Base-by-base conservation (phyloP, 2,329 filamentous ascomycete species). In the Neopestalotiopsis clavispora region DNA sequence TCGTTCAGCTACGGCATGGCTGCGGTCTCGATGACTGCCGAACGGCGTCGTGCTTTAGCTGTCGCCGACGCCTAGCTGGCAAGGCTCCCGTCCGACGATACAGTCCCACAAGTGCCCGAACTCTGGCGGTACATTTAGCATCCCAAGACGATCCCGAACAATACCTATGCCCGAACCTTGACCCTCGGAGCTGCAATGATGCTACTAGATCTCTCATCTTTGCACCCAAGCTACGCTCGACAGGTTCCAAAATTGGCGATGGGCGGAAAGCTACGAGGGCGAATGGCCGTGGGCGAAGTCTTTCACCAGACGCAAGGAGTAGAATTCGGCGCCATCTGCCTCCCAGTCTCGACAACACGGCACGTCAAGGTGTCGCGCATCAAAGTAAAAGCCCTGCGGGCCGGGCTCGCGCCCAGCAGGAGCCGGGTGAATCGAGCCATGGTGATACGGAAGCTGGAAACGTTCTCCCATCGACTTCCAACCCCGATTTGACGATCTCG, bases 41-140 rank as follows among this genome's bases (percentile, higher is more conserved):
- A 45, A 95, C 90, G 1, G 82, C 93, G 14, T 95, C 93, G 14
- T 97, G 94, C 81, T 92, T 95, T 76, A 94, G 91, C 70, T 94
- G 89, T 78, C 90, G 92, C 67, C 92, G 88, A 79, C 88, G 92
- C 72, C 82, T 91, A 56, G 87, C 89, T 32, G 88, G 87, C 42
- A 89, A 89, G 71, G 87, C 87, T 0, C 94, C 94, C 2, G 87
- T 94, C 73, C 90, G 94, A 70, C 88, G 91, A 75, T 96, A 95
- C 75, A 97, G 92, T 68, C 87, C 91, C 28, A 89, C 94, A 60
- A 97, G 94, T 75, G 94, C 94, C 9, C 89, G 94, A 74, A 93
- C 92, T 1, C 81, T 97, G 40, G 94, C 94, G 13, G 88, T 93
- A 68, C 93, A 93, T 75, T 85, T 97, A 65, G 93, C 94, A 10